Conservation (phyloP, 2,329 filamentous ascomycete genomes). For the Fusarium brevicatenulatum region DNA sequence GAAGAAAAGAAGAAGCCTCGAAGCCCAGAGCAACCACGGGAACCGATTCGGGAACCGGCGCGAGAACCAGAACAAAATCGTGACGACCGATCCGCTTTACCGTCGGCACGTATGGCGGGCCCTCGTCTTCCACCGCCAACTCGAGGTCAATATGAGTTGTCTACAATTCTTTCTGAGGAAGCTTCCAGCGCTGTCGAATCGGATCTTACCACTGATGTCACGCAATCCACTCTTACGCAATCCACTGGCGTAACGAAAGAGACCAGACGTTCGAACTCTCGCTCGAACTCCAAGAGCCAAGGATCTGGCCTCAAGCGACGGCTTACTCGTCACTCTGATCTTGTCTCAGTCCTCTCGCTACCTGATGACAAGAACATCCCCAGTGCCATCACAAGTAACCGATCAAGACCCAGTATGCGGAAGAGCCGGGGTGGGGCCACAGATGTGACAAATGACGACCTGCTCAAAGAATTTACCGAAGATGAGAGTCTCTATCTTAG, state of each 20-base stretch:
- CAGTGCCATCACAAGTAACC: constrained; percentile 73
- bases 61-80: constrained; percentile 6
- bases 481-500: constrained; percentile 91
- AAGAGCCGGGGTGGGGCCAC: constrained; percentile 74
- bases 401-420: constrained; percentile 81
- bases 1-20: constrained; percentile 36
- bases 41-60: background rate
- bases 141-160: constrained; percentile 64
- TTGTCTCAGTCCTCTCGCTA: constrained; percentile 90
- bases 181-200: constrained; percentile 58
- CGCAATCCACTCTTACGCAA: constrained; percentile 66
- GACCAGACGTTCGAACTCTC: constrained; percentile 52
- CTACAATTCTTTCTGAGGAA: constrained; percentile 66
- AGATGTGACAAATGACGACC: constrained; percentile 75
- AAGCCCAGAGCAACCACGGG: background rate
- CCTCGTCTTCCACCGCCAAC: constrained; percentile 60
- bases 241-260: constrained; percentile 61
- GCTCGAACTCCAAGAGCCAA: constrained; percentile 54
- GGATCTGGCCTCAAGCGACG: constrained; percentile 73
- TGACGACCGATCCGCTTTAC: constrained; percentile 32
- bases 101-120: constrained; percentile 45
- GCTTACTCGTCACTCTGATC: constrained; percentile 90
- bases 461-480: constrained; percentile 81
- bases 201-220: constrained; percentile 63
- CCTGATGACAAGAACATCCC: constrained; percentile 67